Evolutionary conservation across 352 stramenopile genomes (phyloP).

Genomic region (Phytophthora meadii): DNA sequence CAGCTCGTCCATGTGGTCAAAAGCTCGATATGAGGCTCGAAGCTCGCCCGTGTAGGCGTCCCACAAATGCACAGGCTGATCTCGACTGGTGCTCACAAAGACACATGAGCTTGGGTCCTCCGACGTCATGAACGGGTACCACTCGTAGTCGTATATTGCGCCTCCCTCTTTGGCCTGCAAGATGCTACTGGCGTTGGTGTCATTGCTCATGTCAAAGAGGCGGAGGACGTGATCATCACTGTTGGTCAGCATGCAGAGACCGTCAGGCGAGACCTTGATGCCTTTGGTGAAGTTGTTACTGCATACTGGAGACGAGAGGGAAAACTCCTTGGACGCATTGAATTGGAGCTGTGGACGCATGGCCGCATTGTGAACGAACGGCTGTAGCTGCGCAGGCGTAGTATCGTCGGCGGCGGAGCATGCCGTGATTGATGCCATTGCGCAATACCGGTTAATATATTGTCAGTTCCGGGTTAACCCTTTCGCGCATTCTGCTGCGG

Average conservation of each 20-base stretch:
- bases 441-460: no score
- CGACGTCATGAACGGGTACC: constrained; percentile 91
- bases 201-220: constrained; percentile 70
- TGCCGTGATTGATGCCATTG: neutral
- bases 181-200: constrained; percentile 26
- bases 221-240: constrained; percentile 85
- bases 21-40: constrained; percentile 82
- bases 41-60: constrained; percentile 89
- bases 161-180: constrained; percentile 79
- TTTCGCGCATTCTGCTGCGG: no score
- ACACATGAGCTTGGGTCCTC: constrained; percentile 77
- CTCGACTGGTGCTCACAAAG: constrained; percentile 86
- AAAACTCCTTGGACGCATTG: constrained; percentile 39
- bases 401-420: neutral
- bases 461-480: no score
- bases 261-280: constrained; percentile 77
- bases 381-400: neutral
- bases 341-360: constrained; percentile 35
- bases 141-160: constrained; percentile 88
- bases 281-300: constrained; percentile 84
- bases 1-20: constrained; percentile 90
- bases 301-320: constrained; percentile 9
- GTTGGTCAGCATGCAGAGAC: constrained; percentile 87
- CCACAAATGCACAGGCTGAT: constrained; percentile 93
- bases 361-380: constrained; percentile 19